Conservation (phyloP, 768 basidiomycete genomes). For the Collybiopsis confluens region DNA sequence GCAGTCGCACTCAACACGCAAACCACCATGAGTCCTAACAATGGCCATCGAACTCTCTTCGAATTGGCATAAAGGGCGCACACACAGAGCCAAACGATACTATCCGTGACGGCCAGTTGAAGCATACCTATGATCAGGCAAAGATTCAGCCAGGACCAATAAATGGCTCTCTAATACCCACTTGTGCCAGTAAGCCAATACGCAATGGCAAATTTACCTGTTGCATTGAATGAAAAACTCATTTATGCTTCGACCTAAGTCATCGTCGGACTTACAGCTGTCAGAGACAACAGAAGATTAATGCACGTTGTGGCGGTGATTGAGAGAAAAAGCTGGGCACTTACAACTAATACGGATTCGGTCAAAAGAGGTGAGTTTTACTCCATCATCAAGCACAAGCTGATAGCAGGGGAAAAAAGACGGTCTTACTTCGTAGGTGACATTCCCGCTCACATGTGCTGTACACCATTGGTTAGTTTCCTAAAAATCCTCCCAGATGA, state of each 20-base stretch:
- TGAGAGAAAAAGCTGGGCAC: background rate
- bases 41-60: background rate
- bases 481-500: too few relatives aligned
- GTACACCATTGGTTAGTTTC: background rate
- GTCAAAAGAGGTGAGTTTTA: too few relatives aligned
- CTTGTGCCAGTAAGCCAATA: slow-evolving; percentile 5
- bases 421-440: background rate
- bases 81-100: slow-evolving; percentile 2
- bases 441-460: slow-evolving; percentile 2
- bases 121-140: background rate
- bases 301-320: background rate
- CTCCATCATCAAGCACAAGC: too few relatives aligned
- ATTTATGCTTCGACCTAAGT: too few relatives aligned
- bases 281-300: background rate
- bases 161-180: too few relatives aligned
- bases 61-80: background rate
- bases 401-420: background rate
- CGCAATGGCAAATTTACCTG: slow-evolving; percentile 1
- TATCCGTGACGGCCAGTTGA: background rate
- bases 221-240: background rate
- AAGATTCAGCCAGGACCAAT: too few relatives aligned
- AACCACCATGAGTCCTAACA: background rate
- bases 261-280: background rate
- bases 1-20: background rate
- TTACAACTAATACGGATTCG: background rate